Evolutionary conservation across 768 basidiomycete genomes (phyloP).

Genomic region (Cubamyces sp.): DNA sequence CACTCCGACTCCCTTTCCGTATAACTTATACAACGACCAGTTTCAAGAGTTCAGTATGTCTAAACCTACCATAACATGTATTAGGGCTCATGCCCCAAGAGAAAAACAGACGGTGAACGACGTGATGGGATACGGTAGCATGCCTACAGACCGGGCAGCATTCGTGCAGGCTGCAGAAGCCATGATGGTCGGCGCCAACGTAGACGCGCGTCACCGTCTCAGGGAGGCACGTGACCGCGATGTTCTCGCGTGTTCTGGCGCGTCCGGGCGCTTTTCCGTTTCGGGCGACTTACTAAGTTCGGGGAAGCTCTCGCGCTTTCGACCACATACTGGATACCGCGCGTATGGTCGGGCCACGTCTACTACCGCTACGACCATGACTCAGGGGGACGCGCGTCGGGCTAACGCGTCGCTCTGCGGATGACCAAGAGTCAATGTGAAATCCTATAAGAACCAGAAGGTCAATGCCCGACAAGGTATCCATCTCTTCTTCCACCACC

Average conservation of each 20-base stretch:
- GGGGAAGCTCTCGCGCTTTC: slow-evolving; percentile 17
- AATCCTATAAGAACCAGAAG: slow-evolving; percentile 15
- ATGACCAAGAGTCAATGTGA: slow-evolving; percentile 19
- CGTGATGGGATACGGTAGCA: too few relatives aligned
- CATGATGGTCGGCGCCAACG: too few relatives aligned
- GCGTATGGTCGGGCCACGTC: slow-evolving; percentile 7
- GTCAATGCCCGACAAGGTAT: neutral
- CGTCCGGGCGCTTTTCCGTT: slow-evolving; percentile 1
- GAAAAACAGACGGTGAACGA: too few relatives aligned
- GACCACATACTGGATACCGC: slow-evolving; percentile 11
- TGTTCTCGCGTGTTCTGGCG: slow-evolving; percentile 17
- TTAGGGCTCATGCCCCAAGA: too few relatives aligned
- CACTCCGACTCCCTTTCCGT: too few relatives aligned
- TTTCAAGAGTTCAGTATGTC: too few relatives aligned
- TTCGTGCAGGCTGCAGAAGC: too few relatives aligned
- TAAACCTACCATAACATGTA: too few relatives aligned
- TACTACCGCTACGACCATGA: slow-evolving; percentile 5
- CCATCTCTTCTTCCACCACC: slow-evolving; percentile 1
- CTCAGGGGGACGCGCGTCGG: slow-evolving; percentile 24
- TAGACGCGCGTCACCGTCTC: too few relatives aligned
- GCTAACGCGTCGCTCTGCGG: slow-evolving; percentile 17
- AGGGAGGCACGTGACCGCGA: slow-evolving; percentile 10
- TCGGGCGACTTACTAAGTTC: slow-evolving; percentile 6
- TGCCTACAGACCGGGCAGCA: too few relatives aligned
- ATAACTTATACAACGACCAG: too few relatives aligned